Evolutionary conservation across 1,284 basidiomycete species (phyloP).

Genomic region (Ustilago xerochloae): DNA sequence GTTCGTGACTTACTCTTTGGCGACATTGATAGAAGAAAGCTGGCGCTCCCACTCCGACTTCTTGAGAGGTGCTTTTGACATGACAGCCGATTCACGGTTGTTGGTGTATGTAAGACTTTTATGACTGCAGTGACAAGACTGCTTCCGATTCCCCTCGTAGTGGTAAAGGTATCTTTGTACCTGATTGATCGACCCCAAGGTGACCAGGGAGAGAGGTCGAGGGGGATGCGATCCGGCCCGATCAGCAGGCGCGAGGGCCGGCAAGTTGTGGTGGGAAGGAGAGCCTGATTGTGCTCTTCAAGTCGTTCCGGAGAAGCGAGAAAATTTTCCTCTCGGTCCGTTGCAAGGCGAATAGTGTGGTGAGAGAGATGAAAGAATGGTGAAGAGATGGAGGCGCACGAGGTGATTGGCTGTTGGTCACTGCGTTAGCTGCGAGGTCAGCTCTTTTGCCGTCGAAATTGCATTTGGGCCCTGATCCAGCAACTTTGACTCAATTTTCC

Average conservation of each 20-base stretch:
- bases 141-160: no score
- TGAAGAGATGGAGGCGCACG: slow-evolving; percentile 11
- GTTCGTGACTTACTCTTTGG: slow-evolving; percentile 73
- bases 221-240: slow-evolving; percentile 19
- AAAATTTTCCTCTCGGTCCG: slow-evolving; percentile 22
- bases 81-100: no score
- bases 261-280: slow-evolving; percentile 5
- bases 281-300: not conserved
- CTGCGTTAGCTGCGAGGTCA: not conserved
- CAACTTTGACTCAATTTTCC: not conserved
- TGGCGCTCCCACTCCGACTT: slow-evolving; percentile 71
- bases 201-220: not conserved
- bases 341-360: not conserved
- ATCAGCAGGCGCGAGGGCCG: slow-evolving; percentile 24
- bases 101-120: no score
- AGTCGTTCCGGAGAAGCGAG: not conserved
- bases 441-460: not conserved
- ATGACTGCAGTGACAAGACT: no score
- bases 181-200: not conserved
- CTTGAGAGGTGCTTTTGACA: slow-evolving; percentile 44
- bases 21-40: slow-evolving; percentile 70
- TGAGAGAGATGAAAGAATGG: slow-evolving; percentile 12
- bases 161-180: no score
- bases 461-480: slow-evolving; percentile 1
- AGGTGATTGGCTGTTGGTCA: slow-evolving; percentile 20